Base-by-base conservation (phyloP, 2,329 filamentous ascomycete species). In the Epichloe brachyelytri region DNA sequence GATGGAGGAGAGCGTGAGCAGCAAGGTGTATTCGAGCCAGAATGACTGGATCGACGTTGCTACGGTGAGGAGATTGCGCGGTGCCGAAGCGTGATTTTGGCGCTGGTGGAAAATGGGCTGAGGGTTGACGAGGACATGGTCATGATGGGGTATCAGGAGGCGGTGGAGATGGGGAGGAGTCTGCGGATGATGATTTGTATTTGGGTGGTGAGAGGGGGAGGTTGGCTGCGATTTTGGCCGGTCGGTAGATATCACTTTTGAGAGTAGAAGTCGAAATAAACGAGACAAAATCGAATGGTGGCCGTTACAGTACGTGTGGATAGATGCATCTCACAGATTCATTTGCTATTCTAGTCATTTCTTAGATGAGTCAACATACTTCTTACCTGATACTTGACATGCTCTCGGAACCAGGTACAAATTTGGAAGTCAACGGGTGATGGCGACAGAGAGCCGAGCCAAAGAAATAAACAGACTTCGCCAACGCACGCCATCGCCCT, bases 81-180 rank as follows among this genome's bases (percentile, higher is more conserved):
- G 53, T 76, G 97, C 44, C 77, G 85, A 37, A 86, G 87, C 20
- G 86, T 93, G 51, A 85, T 98, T 51, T 79, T 82, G 52, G 85
- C 88, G 1, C 70, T 98, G 53, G 86, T 95, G 2, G 85, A 94
- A 64, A 81, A 85, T 43, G 87, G 88, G 0, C 71, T 93, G 43
- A 80, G 83, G 53, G 88, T 98, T 30, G 93, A 97, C 59, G 91
- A 97, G 69, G 88, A 93, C 43, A 90, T 82, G 65, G 85, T 97
- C 20, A 84, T 82, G 59, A 81, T 75, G 60, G 88, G 86, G 0
- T 98, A 97, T 63, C 80, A 85, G 49, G 86, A 85, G 55, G 86
- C 86, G 33, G 73, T 95, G 2, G 86, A 94, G 60, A 72, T 91
- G 62, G 82, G 80, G 15, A 74, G 82, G 73, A 79, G 54, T 77